Base-by-base conservation (phyloP, 1,139 yeast genomes). In the Saccharomyces hybrid region DNA sequence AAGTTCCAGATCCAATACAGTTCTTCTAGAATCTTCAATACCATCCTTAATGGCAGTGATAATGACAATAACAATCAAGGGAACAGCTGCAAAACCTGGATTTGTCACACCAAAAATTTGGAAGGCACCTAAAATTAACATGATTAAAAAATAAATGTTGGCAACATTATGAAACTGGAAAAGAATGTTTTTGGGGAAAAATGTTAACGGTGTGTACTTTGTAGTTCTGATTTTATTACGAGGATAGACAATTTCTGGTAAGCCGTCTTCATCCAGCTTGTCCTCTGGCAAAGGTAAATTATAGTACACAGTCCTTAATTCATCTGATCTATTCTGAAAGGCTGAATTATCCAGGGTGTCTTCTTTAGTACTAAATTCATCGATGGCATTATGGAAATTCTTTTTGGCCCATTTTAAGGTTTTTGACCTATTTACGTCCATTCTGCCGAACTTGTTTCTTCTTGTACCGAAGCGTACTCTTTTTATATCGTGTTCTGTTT, bases 11-110 rank as follows among this genome's bases (percentile, higher is more conserved):
- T 93, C 99, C 60, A 86, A 78, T 3, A 80, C 72, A 0, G 89
- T 84, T 69, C 99, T 81, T 64, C 95, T 80, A 55, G 90, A 91
- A 73, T 93, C 99, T 71, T 93, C 99, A 59, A 93, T 77, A 0
- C 96, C 97, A 73, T 93, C 99, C 68, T 91, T 91, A 58, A 88
- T 73, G n/a, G 95, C 97, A 0, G 99, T 93, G 56, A 93, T 79
- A 56, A 79, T 75, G 44, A 93, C 95, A 75, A 93, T 91, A 54
- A 89, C 97, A 71, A 91, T 87, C 71, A 93, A 80, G 1, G 99
- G 99, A 46, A 90, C 97, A 1, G 97, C 91, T 1, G 95, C 86
- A 62, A 93, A 74, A 1, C 90, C 97, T 0, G 98, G 97, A 59
- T 80, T 83, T 24, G 88, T 81, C 31, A 91, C 97, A 61, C 99